phyloP scores from a whole-genome alignment of 257 asterid species.

The Echium plantagineum region DNA sequence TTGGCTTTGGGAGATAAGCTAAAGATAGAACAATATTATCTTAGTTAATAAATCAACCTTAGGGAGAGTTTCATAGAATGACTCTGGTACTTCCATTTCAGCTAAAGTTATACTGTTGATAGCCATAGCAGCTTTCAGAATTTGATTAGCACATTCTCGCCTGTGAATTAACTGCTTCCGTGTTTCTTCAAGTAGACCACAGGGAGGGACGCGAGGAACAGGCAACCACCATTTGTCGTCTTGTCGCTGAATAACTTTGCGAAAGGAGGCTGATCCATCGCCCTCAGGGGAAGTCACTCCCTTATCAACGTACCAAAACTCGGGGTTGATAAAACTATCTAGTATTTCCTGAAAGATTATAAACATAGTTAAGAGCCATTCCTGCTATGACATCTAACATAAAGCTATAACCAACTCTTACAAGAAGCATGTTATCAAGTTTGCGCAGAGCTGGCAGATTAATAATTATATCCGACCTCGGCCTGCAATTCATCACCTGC shows the following conservation, averaged over 20 bases:
- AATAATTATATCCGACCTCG: constrained; percentile 55
- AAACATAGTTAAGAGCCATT: not conserved
- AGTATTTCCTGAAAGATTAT: constrained; percentile 51
- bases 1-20: not conserved
- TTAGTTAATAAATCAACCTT: constrained; percentile 36
- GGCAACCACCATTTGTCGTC: constrained; percentile 99
- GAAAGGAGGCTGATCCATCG: constrained; percentile 56
- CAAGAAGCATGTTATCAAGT: constrained; percentile 85
- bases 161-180: constrained; percentile 47
- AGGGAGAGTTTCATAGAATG: constrained; percentile 77
- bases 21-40: not conserved
- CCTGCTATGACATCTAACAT: not conserved
- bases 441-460: constrained; percentile 93
- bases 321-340: constrained; percentile 54
- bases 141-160: constrained; percentile 81
- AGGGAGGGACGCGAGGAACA: constrained; percentile 76
- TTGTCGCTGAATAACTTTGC: constrained; percentile 54
- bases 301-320: constrained; percentile 85
- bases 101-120: constrained; percentile 60
- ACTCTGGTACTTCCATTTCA: constrained; percentile 93
- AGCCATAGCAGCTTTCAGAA: constrained; percentile 81
- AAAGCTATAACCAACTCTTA: constrained; percentile 25
- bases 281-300: constrained; percentile 53
- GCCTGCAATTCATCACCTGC: constrained; percentile 81
- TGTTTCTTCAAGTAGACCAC: constrained; percentile 58